A percentile compares a stretch with the other conserved stretches of the same genome.
phyloP scores from a whole-genome alignment of 139 green algal genomes.

The Volvox reticuliferus region DNA sequence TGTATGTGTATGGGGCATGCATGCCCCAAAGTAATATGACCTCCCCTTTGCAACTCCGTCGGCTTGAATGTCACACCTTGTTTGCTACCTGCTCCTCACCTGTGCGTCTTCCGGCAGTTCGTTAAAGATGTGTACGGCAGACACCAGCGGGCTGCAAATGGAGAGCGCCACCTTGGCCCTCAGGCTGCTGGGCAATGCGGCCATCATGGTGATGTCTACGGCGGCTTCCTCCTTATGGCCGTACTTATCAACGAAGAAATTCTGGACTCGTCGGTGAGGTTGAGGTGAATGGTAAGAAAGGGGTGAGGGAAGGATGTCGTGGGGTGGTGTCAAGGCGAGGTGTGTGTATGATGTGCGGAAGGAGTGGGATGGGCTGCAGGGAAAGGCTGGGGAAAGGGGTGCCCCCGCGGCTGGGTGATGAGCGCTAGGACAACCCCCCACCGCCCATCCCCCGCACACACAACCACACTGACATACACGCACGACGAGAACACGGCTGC shows the following conservation, averaged over 20 bases:
- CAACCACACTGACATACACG: too few relatives aligned
- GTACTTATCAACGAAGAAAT: conserved; percentile 43
- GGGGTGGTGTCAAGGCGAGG: neutral
- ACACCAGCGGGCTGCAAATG: conserved; percentile 15
- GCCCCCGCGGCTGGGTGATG: neutral
- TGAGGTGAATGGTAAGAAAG: neutral
- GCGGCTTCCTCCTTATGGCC: conserved; percentile 24
- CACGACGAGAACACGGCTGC: too few relatives aligned
- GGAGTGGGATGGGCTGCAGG: neutral
- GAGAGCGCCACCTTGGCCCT: conserved; percentile 10
- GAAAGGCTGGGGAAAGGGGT: neutral
- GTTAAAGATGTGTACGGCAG: conserved; percentile 8
- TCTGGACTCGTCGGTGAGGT: neutral
- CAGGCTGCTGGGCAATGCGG: conserved; percentile 13
- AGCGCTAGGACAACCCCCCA: neutral
- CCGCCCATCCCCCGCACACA: neutral
- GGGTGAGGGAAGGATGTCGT: neutral
- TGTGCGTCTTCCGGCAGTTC: conserved; percentile 21
- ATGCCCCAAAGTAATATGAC: too few relatives aligned
- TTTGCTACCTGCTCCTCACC: neutral
- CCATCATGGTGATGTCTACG: neutral
- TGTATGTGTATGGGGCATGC: too few relatives aligned
- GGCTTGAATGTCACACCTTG: too few relatives aligned
- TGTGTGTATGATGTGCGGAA: neutral
- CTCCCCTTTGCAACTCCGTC: too few relatives aligned